Conservation (phyloP, 2,329 filamentous ascomycete genomes). For the Aspergillus versicolor region DNA sequence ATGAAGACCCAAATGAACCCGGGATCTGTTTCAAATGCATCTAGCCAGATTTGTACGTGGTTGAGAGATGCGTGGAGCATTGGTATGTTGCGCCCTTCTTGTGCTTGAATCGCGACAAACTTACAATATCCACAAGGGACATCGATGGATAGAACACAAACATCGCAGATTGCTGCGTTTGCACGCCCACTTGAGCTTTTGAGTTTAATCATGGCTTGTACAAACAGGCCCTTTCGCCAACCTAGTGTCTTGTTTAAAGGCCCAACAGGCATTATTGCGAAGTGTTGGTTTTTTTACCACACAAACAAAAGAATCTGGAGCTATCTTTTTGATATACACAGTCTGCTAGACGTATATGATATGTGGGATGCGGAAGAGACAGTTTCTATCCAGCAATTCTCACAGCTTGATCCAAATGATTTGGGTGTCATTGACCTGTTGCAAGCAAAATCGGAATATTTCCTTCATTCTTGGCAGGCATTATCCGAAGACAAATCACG, state of each 20-base stretch:
- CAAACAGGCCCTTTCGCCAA: conserved; percentile 50
- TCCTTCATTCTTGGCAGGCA: conserved; percentile 46
- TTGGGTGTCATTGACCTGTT: conserved; percentile 46
- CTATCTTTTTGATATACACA: conserved; percentile 49
- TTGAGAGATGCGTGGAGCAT: conserved; percentile 78
- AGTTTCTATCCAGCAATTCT: conserved; percentile 23
- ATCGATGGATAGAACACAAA: conserved; percentile 63
- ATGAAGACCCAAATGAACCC: conserved; percentile 67
- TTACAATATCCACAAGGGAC: conserved; percentile 44
- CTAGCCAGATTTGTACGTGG: conserved; percentile 77
- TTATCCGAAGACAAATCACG: conserved; percentile 43
- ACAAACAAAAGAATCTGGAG: conserved; percentile 44
- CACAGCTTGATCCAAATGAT: conserved; percentile 35
- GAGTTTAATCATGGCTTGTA: conserved; percentile 67
- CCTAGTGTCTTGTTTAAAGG: conserved; percentile 24
- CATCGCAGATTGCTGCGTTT: conserved; percentile 63
- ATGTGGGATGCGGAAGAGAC: conserved; percentile 25
- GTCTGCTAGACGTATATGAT: conserved; percentile 19
- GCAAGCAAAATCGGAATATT: conserved; percentile 45
- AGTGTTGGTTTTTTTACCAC: conserved; percentile 42
- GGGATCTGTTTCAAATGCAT: conserved; percentile 64
- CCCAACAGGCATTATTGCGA: conserved; percentile 30
- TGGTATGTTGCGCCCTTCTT: conserved; percentile 52
- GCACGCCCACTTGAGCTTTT: conserved; percentile 65
- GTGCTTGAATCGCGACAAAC: conserved; percentile 7